A percentile compares a stretch with the other conserved stretches of the same genome.
Evolutionary conservation across 73 alveolate genomes (phyloP).

Genomic region (Symbiodinium natans): DNA sequence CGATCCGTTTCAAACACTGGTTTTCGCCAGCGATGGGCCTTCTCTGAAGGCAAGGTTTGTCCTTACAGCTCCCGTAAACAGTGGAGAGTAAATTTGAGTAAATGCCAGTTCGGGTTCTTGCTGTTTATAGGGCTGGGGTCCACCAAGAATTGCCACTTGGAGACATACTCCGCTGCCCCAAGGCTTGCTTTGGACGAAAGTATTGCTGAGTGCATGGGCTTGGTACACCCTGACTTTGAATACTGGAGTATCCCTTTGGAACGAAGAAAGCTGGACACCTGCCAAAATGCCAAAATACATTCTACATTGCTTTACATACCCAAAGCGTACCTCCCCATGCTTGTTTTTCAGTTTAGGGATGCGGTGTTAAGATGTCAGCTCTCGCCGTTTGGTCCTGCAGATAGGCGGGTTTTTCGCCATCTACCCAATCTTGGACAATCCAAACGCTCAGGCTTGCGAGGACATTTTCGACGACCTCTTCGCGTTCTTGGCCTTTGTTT

Average conservation of each 20-base stretch:
- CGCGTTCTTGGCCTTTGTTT: background rate
- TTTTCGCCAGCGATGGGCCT: conserved; percentile 47
- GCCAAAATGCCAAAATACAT: background rate
- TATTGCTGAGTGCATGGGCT: no score
- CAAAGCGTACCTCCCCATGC: background rate
- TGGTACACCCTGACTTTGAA: background rate
- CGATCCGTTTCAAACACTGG: conserved; percentile 44
- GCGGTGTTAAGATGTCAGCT: no score
- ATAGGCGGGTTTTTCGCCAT: background rate
- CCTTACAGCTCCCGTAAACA: no score
- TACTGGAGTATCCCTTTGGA: background rate
- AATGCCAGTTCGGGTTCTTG: no score
- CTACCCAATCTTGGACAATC: background rate
- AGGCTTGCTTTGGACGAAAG: no score
- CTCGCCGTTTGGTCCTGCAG: no score
- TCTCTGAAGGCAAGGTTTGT: conserved; percentile 36
- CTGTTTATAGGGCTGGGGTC: no score
- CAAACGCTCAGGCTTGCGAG: conserved; percentile 52
- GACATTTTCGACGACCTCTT: conserved; percentile 52
- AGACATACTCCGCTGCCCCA: no score
- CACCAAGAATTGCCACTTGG: no score
- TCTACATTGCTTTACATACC: background rate
- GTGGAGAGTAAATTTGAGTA: no score
- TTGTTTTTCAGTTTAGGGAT: no score
- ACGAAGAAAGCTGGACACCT: background rate